A percentile compares a stretch with the other conserved stretches of the same genome.
These are phyloP conservation scores for Blastomyces gilchristii DNA, from an alignment of 2,329 filamentous ascomycete species.

Conservation along the genomic window DNA sequence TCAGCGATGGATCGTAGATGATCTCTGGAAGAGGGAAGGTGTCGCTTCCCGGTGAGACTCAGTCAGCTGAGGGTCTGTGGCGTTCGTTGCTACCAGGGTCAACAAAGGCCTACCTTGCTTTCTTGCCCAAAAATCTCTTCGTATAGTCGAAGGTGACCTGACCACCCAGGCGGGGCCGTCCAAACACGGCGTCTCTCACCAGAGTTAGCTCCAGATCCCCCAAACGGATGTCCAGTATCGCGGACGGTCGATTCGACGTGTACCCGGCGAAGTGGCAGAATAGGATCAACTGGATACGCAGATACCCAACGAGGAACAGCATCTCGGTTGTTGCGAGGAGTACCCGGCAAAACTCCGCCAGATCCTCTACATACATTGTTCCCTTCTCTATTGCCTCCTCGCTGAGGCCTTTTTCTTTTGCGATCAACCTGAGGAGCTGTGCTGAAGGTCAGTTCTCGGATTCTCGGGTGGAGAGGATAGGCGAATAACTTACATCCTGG, in stretches of 20 bases:
- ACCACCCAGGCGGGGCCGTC: too few species aligned
- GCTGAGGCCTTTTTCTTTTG: constrained; percentile 17
- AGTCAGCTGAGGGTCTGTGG: too few species aligned
- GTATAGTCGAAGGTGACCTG: too few species aligned
- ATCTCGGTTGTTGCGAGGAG: constrained; percentile 16
- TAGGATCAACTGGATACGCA: constrained; percentile 16
- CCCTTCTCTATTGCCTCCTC: constrained; percentile 14
- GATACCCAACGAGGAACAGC: constrained; percentile 14
- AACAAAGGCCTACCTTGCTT: too few species aligned
- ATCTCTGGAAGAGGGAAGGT: constrained; percentile 13
- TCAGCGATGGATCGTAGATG: constrained; percentile 16
- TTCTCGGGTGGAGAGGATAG: too few species aligned
- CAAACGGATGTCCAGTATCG: not conserved
- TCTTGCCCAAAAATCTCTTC: too few species aligned
- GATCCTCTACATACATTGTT: constrained; percentile 16
- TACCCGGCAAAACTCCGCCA: constrained; percentile 15
- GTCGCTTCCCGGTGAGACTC: too few species aligned
- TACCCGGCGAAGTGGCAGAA: constrained; percentile 16
- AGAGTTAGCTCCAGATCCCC: not conserved
- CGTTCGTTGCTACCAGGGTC: too few species aligned
- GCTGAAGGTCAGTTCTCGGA: too few species aligned
- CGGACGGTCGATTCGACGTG: not conserved
- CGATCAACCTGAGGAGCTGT: constrained; percentile 16
- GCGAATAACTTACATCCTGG: constrained; percentile 7
- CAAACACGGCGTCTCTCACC: not conserved